phyloP scores from a whole-genome alignment of 768 basidiomycete genomes.

The Asterophora lycoperdoides region DNA sequence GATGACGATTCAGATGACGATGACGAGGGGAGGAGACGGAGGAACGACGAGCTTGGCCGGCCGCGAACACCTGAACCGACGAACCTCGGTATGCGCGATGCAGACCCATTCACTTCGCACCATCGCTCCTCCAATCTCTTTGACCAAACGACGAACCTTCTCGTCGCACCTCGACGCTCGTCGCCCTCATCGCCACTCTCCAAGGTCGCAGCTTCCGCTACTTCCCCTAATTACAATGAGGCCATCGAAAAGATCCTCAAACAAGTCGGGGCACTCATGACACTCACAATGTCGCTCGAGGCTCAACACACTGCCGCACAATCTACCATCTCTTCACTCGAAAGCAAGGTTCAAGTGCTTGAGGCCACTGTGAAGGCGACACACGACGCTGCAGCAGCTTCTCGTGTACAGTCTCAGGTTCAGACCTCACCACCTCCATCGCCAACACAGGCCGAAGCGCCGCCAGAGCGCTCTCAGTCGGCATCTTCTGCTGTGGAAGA shows the following conservation, averaged over 20 bases:
- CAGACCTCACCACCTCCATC: slow-evolving; percentile 8
- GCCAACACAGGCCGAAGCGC: slow-evolving; percentile 6
- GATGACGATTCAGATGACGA: slow-evolving; percentile 43
- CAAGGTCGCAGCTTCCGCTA: slow-evolving; percentile 13
- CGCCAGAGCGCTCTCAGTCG: not conserved
- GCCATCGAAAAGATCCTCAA: slow-evolving; percentile 56
- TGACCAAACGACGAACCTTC: slow-evolving; percentile 12
- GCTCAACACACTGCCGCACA: slow-evolving; percentile 76
- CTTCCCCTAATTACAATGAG: slow-evolving; percentile 44
- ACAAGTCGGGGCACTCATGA: slow-evolving; percentile 74
- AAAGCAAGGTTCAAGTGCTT: slow-evolving; percentile 63
- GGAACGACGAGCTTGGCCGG: slow-evolving; percentile 57
- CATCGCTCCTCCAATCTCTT: slow-evolving; percentile 14
- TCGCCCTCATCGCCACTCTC: slow-evolving; percentile 27
- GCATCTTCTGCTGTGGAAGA: slow-evolving; percentile 23
- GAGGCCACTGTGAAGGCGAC: slow-evolving; percentile 54
- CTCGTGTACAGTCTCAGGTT: slow-evolving; percentile 9
- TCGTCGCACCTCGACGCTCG: slow-evolving; percentile 12
- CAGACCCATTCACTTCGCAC: slow-evolving; percentile 17
- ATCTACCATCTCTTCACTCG: slow-evolving; percentile 62
- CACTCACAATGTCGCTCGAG: slow-evolving; percentile 69
- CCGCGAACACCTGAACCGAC: slow-evolving; percentile 82
- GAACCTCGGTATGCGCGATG: slow-evolving; percentile 30
- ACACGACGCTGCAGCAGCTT: slow-evolving; percentile 35
- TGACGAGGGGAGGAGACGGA: slow-evolving; percentile 46